These are phyloP conservation scores for Phellopilus nigrolimitatus DNA, from an alignment of 1,284 basidiomycete genomes.

Conservation along the genomic window DNA sequence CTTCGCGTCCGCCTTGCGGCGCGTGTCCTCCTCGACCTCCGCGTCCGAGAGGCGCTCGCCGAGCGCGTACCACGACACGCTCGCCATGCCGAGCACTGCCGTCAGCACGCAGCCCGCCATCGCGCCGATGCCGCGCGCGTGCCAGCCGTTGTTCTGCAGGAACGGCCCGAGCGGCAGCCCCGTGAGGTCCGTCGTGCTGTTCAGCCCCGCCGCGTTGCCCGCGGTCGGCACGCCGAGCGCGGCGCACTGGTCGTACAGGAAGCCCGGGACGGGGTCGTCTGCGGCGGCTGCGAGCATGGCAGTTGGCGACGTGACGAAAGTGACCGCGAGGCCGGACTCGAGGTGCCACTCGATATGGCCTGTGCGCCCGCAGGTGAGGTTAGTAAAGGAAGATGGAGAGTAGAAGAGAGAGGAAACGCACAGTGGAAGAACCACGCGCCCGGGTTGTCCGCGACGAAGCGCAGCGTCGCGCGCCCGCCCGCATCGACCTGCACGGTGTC, in stretches of 20 bases:
- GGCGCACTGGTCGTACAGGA: constrained; percentile 67
- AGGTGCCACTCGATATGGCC: constrained; percentile 84
- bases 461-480: constrained; percentile 57
- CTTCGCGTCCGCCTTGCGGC: constrained; percentile 51
- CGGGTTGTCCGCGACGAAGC: constrained; percentile 76
- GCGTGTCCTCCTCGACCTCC: constrained; percentile 71
- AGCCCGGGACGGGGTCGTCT: constrained; percentile 40
- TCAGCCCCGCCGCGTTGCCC: constrained; percentile 79
- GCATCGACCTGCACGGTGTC: constrained; percentile 72
- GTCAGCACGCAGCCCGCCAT: constrained; percentile 84
- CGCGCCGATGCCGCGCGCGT: constrained; percentile 73
- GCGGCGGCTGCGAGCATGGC: constrained; percentile 31
- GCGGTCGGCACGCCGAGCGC: constrained; percentile 51
- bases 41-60: constrained; percentile 65
- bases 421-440: constrained; percentile 83
- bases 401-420: constrained; percentile 31
- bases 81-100: constrained; percentile 75
- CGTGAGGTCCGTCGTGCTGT: constrained; percentile 54
- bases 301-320: constrained; percentile 78
- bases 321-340: constrained; percentile 71
- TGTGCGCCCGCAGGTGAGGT: constrained; percentile 24
- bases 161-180: constrained; percentile 66
- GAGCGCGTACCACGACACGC: constrained; percentile 79
- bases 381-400: not conserved
- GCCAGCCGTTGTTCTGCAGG: constrained; percentile 75